Conservation (phyloP, 108 stramenopile species). For the Cafeteria roenbergensis region DNA sequence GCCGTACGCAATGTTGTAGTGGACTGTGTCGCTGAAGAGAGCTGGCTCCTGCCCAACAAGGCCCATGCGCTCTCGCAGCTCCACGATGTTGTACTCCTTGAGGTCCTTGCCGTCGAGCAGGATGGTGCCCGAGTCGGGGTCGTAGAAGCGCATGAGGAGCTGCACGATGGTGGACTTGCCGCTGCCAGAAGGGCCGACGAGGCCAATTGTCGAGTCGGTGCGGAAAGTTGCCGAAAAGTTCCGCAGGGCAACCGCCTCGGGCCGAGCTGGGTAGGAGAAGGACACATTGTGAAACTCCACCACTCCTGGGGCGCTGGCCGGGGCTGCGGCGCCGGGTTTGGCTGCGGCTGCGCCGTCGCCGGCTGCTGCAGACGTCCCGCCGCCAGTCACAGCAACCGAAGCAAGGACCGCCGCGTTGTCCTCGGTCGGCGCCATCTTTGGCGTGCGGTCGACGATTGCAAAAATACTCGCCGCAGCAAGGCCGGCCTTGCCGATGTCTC, state of each 20-base stretch:
- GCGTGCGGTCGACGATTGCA: constrained; percentile 24
- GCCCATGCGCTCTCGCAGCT: constrained; percentile 49
- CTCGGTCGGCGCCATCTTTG: too few relatives aligned
- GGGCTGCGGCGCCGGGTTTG: neutral
- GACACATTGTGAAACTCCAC: constrained; percentile 23
- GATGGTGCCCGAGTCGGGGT: constrained; percentile 26
- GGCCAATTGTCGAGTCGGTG: constrained; percentile 13
- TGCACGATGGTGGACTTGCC: constrained; percentile 58
- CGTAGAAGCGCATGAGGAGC: constrained; percentile 43
- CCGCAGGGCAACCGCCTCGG: constrained; percentile 6
- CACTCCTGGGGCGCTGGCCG: neutral
- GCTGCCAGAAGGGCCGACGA: constrained; percentile 34
- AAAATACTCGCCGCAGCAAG: constrained; percentile 34
- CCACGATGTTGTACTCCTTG: constrained; percentile 27
- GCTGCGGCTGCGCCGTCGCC: constrained; percentile 12
- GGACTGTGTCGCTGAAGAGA: constrained; percentile 56
- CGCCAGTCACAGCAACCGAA: too few relatives aligned
- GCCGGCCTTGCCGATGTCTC: constrained; percentile 24
- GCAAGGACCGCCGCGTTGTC: too few relatives aligned
- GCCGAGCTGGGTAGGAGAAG: constrained; percentile 27
- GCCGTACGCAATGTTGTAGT: constrained; percentile 61
- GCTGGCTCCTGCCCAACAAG: constrained; percentile 65
- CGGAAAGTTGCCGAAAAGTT: constrained; percentile 7
- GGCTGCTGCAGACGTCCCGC: too few relatives aligned
- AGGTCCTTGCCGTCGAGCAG: constrained; percentile 23